Evolutionary conservation across 1,284 basidiomycete genomes (phyloP).

Genomic region (Chondrostereum purpureum): DNA sequence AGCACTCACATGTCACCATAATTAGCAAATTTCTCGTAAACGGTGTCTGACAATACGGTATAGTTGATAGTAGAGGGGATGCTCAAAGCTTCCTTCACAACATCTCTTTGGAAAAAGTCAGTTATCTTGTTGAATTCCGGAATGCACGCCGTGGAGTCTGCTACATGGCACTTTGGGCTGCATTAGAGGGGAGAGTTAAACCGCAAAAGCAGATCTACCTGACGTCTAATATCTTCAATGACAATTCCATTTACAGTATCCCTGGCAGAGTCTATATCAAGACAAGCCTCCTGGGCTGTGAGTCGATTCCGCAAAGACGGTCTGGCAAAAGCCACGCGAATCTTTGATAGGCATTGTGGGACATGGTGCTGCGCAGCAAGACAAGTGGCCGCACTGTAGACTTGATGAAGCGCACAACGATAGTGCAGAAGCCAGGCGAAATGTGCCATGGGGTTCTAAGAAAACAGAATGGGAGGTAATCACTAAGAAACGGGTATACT

Average conservation of each 20-base stretch:
- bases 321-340: conserved; percentile 19
- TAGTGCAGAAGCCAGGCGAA: conserved; percentile 24
- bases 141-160: conserved; percentile 13
- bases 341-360: conserved; percentile 22
- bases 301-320: conserved; percentile 15
- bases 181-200: too few relatives aligned
- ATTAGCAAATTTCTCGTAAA: conserved; percentile 16
- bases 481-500: not conserved
- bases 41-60: conserved; percentile 11
- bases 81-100: conserved; percentile 18
- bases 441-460: conserved; percentile 23
- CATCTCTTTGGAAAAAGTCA: conserved; percentile 17
- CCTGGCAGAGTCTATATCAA: conserved; percentile 3
- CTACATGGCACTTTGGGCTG: conserved; percentile 10
- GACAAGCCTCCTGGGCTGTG: conserved; percentile 11
- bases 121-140: conserved; percentile 18
- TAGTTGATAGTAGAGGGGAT: conserved; percentile 17
- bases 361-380: conserved; percentile 16
- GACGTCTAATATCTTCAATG: conserved; percentile 16
- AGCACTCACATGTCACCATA: conserved; percentile 22
- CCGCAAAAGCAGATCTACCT: too few relatives aligned
- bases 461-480: not conserved
- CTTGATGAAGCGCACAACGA: conserved; percentile 18
- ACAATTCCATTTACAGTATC: conserved; percentile 14
- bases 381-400: conserved; percentile 25